phyloP scores from a whole-genome alignment of 148 eudicot species.

The Nyssa sinensis region DNA sequence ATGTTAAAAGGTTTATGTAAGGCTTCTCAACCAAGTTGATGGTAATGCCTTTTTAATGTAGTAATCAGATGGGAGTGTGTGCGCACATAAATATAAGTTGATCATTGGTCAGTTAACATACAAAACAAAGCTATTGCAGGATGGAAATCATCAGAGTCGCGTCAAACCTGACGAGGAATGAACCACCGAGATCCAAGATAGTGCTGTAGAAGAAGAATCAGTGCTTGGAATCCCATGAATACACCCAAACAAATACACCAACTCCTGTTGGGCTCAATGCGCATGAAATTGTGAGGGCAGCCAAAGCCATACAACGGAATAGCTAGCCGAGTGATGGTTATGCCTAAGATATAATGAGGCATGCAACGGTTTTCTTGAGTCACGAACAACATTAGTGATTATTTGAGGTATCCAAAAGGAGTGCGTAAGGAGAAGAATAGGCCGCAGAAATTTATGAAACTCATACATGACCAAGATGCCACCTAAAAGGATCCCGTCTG shows the following conservation, averaged over 20 bases:
- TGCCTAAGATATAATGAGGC: slow-evolving; percentile 93
- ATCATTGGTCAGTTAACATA: not conserved
- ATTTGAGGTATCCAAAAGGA: slow-evolving; percentile 99
- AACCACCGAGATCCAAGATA: slow-evolving; percentile 97
- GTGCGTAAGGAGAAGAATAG: slow-evolving; percentile 86
- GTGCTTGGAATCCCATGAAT: slow-evolving; percentile 77
- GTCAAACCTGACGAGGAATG: slow-evolving; percentile 90
- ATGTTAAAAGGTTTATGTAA: not conserved
- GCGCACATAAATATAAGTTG: not conserved
- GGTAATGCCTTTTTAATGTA: not conserved
- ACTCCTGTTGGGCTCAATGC: slow-evolving; percentile 67
- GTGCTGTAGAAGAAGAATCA: slow-evolving; percentile 80
- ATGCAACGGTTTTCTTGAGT: slow-evolving; percentile 96
- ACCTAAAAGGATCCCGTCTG: slow-evolving; percentile 97
- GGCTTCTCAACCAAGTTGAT: not conserved
- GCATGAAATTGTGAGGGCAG: slow-evolving; percentile 97
- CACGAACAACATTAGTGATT: slow-evolving; percentile 72
- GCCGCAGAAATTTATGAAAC: slow-evolving; percentile 78
- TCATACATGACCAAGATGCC: slow-evolving; percentile 94
- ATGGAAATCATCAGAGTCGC: not conserved
- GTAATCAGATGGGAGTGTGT: not conserved
- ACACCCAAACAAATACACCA: slow-evolving; percentile 81
- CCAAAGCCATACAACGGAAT: slow-evolving; percentile 90
- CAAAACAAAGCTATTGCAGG: slow-evolving; percentile 3
- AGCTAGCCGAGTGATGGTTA: slow-evolving; percentile 81